A percentile compares a stretch with the other conserved stretches of the same genome.
phyloP scores from a whole-genome alignment of 2,329 filamentous ascomycete species.

The Metarhizium anisopliae region DNA sequence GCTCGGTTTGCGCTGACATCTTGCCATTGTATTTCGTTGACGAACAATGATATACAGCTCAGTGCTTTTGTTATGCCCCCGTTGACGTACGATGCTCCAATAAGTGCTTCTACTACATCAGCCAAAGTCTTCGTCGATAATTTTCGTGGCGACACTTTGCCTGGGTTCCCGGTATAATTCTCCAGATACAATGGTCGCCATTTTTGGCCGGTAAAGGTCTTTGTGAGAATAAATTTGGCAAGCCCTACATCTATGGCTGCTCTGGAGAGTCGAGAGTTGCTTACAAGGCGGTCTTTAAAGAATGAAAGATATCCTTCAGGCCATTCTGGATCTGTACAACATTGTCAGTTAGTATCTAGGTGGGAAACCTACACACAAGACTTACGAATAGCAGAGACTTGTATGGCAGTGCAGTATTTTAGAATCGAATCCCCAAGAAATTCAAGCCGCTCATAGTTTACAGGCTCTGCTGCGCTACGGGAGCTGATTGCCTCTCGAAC shows the following conservation, averaged over 20 bases:
- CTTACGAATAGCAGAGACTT: constrained; percentile 48
- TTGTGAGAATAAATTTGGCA: constrained; percentile 63
- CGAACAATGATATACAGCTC: constrained; percentile 55
- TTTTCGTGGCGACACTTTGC: constrained; percentile 15
- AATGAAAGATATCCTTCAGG: constrained; percentile 69
- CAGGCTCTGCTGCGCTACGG: constrained; percentile 46
- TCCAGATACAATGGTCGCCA: constrained; percentile 61
- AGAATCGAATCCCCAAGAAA: constrained; percentile 80
- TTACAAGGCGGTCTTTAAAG: constrained; percentile 60
- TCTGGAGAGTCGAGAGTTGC: constrained; percentile 63
- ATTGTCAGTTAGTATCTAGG: constrained; percentile 8
- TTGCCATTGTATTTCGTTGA: constrained; percentile 50
- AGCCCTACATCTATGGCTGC: constrained; percentile 56
- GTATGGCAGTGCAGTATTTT: constrained; percentile 62
- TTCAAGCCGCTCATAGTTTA: constrained; percentile 76
- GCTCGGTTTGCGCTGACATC: constrained; percentile 31
- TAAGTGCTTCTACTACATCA: constrained; percentile 77
- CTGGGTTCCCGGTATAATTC: constrained; percentile 14
- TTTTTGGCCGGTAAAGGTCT: constrained; percentile 56
- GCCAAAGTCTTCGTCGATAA: constrained; percentile 74
- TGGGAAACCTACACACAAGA: constrained; percentile 4
- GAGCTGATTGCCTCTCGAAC: constrained; percentile 64
- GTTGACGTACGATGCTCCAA: constrained; percentile 65
- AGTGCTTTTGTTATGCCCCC: constrained; percentile 58
- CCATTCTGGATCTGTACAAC: constrained; percentile 47